These are phyloP conservation scores for Reutealis trisperma DNA, from an alignment of 345 rosid species.

Conservation along the genomic window DNA sequence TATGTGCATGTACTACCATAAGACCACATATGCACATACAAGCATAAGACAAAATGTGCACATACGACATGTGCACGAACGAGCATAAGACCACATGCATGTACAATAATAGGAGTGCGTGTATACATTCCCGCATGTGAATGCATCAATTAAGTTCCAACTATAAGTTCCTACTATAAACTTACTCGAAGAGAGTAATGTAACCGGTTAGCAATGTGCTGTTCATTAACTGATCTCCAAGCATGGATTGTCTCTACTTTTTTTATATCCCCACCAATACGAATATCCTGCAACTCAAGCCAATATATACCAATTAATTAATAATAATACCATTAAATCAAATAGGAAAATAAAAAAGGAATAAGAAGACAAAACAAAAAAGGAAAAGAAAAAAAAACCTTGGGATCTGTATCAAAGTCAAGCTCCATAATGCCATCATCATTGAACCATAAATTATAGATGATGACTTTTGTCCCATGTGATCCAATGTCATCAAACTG, in stretches of 20 bases:
- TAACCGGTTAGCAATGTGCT: constrained; percentile 64
- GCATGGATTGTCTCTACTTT: constrained; percentile 38
- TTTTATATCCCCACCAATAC: constrained; percentile 60
- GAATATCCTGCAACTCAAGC: constrained; percentile 63
- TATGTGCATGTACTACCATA: neutral
- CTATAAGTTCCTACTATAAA: neutral
- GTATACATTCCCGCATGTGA: neutral
- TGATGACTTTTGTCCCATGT: constrained; percentile 85
- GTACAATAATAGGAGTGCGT: neutral
- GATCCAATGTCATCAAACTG: constrained; percentile 81
- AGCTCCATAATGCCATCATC: constrained; percentile 67
- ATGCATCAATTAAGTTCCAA: neutral
- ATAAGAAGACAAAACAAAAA: constrained; percentile 19
- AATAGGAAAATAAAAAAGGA: constrained; percentile 5
- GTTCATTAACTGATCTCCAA: constrained; percentile 56
- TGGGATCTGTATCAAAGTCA: constrained; percentile 65
- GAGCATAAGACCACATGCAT: neutral
- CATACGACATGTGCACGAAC: neutral
- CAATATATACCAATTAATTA: constrained; percentile 17
- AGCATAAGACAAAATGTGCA: neutral
- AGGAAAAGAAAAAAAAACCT: constrained; percentile 58
- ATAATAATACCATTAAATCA: constrained; percentile 16
- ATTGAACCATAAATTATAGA: constrained; percentile 84
- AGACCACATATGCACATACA: no score
- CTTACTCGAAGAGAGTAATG: constrained; percentile 85